A percentile compares a stretch with the other conserved stretches of the same genome.
These are phyloP conservation scores for Calcarisporium arbuscula DNA, from an alignment of 2,329 filamentous ascomycete genomes.

Conservation along the genomic window DNA sequence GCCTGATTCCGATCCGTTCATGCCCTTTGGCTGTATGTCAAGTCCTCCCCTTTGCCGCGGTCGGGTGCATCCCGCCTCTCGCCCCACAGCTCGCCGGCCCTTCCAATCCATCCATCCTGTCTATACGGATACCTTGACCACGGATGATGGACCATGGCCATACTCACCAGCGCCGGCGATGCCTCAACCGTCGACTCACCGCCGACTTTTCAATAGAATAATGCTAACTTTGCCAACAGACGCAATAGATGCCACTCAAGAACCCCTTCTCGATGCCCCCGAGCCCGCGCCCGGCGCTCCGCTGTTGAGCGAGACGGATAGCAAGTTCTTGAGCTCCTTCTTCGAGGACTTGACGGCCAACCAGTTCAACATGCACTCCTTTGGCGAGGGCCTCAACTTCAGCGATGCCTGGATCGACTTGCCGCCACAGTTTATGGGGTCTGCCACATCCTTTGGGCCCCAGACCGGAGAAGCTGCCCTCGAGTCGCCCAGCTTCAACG, in stretches of 20 bases:
- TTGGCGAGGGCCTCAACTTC: conserved; percentile 44
- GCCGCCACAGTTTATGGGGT: conserved; percentile 60
- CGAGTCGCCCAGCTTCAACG: conserved; percentile 12
- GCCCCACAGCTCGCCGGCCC: not conserved
- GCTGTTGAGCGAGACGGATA: conserved; percentile 57
- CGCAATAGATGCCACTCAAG: conserved; percentile 36
- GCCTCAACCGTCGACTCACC: too few species aligned
- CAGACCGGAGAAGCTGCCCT: conserved; percentile 27
- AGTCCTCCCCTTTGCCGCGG: conserved; percentile 7
- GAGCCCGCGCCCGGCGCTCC: conserved; percentile 59
- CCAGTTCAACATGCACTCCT: conserved; percentile 42
- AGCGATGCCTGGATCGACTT: conserved; percentile 50
- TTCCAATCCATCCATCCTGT: too few species aligned
- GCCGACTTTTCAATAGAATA: too few species aligned
- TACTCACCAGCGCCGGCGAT: too few species aligned
- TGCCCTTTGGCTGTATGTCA: conserved; percentile 63
- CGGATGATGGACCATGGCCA: too few species aligned
- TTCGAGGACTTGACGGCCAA: conserved; percentile 49
- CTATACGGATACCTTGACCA: too few species aligned
- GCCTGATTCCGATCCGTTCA: conserved; percentile 43
- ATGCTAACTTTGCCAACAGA: conserved; percentile 25
- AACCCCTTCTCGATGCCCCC: conserved; percentile 47
- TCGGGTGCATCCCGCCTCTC: not conserved
- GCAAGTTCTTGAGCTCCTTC: conserved; percentile 50
- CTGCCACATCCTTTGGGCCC: conserved; percentile 56